Evolutionary conservation across 306 rosid species (phyloP), one percentile per base, ranked within the genome.

Genomic region (Trifolium dubium): DNA sequence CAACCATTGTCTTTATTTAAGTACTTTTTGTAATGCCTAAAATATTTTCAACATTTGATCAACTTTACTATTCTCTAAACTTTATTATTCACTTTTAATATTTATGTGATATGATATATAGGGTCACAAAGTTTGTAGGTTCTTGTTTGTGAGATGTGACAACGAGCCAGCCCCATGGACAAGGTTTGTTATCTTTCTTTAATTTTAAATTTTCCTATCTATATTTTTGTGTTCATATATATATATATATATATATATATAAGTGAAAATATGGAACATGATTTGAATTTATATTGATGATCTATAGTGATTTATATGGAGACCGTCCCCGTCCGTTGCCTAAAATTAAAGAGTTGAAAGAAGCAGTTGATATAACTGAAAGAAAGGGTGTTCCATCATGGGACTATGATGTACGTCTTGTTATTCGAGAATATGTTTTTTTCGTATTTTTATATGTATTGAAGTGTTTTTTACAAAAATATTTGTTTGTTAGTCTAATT

Each of bases 121-220:
- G 98, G 97, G 98, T 32, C 84, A 69, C 64, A 85, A 86, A 84
- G 89, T 90, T 10, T 90, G 98, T 56, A 69, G 96, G 53, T 92
- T 82, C 73, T 78, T 88, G 31, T 92, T 90, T 47, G 90, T 92
- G 56, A 81, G 98, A 77, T 89, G 94, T 72, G 98, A 92, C 77
- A 88, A 92, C 34, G 96, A 87, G 67, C 90, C 93, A 8, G 94
- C 96, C 1, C 96, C 98, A 2, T 87, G 96, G 98, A 81, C 92
- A 37, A 87, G 88, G 94, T 81, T 67, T 2, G 63, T 67, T 67
- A 14, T 46, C 8, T 12, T 62, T 62, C 13, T 43, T 32, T 10
- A 17, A 3, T 60, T 51, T 67, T 11, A 41, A 2, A 39, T 9
- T 64, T 64, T 5, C 4, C 8, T 9, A 4, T 49, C 8, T 43